Conservation (phyloP, 1,284 basidiomycete species). For the Ceratobasidium sp. region DNA sequence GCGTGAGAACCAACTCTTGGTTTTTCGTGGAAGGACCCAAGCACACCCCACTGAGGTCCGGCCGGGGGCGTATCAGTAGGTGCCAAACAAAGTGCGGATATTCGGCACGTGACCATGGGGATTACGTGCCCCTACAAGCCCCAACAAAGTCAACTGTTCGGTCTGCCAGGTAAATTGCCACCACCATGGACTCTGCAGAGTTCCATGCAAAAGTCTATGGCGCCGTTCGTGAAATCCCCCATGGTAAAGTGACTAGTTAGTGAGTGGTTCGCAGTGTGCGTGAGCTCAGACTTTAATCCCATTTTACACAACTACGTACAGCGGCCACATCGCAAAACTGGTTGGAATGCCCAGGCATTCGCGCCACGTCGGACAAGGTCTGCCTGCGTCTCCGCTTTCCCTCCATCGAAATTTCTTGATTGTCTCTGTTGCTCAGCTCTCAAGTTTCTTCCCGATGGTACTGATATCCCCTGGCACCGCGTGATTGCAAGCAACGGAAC, state of each 20-base stretch:
- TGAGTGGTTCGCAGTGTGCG: background rate
- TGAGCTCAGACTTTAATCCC: background rate
- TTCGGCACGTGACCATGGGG: constrained; percentile 7
- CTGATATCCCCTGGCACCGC: constrained; percentile 78
- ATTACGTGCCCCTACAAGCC: constrained; percentile 38
- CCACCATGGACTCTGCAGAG: constrained; percentile 69
- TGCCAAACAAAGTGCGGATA: constrained; percentile 24
- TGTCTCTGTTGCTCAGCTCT: constrained; percentile 62
- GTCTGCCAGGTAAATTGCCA: constrained; percentile 7
- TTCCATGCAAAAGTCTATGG: constrained; percentile 80
- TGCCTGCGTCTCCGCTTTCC: constrained; percentile 46
- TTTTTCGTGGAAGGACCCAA: too few relatives aligned
- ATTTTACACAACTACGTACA: background rate
- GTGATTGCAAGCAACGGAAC: constrained; percentile 73
- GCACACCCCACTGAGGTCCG: too few relatives aligned
- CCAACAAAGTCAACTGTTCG: constrained; percentile 36
- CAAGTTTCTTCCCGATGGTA: constrained; percentile 72
- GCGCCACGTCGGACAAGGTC: constrained; percentile 88
- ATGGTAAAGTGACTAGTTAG: constrained; percentile 74
- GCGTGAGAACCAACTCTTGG: too few relatives aligned
- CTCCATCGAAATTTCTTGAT: background rate
- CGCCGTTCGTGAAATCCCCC: constrained; percentile 73
- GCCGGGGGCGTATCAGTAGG: too few relatives aligned
- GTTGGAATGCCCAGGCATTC: constrained; percentile 86
- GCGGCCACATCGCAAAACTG: constrained; percentile 85